Conservation (phyloP, 176 grass and related monocot species). For the Olyra latifolia region DNA sequence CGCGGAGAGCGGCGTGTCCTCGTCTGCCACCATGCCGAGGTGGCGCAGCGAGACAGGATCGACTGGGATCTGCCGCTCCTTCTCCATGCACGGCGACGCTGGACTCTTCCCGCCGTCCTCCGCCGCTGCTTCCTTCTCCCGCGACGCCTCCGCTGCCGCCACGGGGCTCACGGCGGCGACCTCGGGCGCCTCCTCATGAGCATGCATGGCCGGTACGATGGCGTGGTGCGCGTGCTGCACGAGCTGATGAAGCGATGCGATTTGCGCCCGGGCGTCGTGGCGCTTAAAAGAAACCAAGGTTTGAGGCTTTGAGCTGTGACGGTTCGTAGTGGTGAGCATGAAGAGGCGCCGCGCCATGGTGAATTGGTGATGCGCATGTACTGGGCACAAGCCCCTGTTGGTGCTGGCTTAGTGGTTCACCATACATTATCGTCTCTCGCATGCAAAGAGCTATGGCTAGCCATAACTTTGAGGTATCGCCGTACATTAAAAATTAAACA, state of each 20-base stretch:
- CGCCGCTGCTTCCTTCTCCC: background rate
- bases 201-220: constrained; percentile 28
- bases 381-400: background rate
- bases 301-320: constrained; percentile 32
- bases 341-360: background rate
- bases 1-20: constrained; percentile 52
- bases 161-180: background rate
- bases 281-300: constrained; percentile 30
- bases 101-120: constrained; percentile 20
- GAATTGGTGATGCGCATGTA: constrained; percentile 32
- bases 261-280: background rate
- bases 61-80: constrained; percentile 72
- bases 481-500: background rate
- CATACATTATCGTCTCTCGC: background rate
- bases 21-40: constrained; percentile 54
- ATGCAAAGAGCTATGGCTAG: background rate
- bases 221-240: background rate
- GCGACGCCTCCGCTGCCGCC: background rate
- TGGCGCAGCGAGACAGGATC: constrained; percentile 70
- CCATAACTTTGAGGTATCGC: background rate
- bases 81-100: constrained; percentile 41
- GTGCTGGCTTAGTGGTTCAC: constrained; percentile 42
- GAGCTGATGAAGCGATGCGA: background rate
- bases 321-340: constrained; percentile 49
- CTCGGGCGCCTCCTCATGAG: background rate